Evolutionary conservation across 106 monocot genomes (phyloP), one percentile per base, ranked within the genome.

Genomic region (Chionographis japonica): DNA sequence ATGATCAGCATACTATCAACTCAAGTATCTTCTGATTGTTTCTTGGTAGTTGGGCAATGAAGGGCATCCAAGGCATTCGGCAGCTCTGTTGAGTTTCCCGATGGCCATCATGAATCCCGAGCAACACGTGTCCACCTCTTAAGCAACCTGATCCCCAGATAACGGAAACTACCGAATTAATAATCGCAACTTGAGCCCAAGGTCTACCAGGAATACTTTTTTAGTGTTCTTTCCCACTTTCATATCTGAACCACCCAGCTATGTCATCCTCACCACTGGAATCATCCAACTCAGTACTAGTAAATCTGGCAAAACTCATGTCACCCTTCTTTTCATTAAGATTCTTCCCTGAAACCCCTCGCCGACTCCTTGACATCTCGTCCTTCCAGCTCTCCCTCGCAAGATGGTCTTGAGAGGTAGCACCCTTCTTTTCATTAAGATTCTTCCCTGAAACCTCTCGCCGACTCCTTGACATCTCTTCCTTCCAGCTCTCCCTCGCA

Each of bases 211-310:
- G 13, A 49, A 18, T 41, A 13, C n/a, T 58, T 46, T 35, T 49
- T 13, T 11, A 8, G 2, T 12, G 40, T 65, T 43, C n/a, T 46
- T 46, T 10, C n/a, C 52, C 12, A 38, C 54, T 77, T 62, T 63
- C 66, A 15, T 35, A 27, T 38, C 58, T 60, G 72, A 88, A 88
- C 88, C 88, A 88, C n/a, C 71, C 77, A 58, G 77, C 80, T 20
- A 79, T 76, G 2, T 88, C 84, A 62, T 88, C 88, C 8, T 84
- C 84, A 55, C 66, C 74, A 46, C 66, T 80, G 37, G 68, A 78
- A 52, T 81, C 81, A 63, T 72, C 56, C 39, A 75, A 50, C 37
- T 71, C 66, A 3, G 52, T 43, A 35, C 38, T 58, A 40, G 14
- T 53, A 60, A 35, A 40, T 19, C 41, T 52, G 8, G 49, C 36